Evolutionary conservation across 441 rosid species (phyloP), one percentile per base, ranked within the genome.

Genomic region (Flueggea neowawraea): DNA sequence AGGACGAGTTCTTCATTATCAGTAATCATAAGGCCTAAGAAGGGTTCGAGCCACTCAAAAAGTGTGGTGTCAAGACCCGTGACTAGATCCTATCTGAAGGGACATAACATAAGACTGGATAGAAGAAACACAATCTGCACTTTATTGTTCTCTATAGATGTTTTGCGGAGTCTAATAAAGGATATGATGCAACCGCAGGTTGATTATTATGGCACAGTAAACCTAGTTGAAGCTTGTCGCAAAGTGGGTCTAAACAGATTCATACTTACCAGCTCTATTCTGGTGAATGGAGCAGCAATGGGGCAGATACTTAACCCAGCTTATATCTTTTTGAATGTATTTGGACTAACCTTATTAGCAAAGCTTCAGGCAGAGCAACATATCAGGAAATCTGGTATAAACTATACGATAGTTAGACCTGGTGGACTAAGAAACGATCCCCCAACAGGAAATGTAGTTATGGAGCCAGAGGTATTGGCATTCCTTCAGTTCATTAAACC

Each of bases 281-380:
- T 92, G 73, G 98, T 92, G 48, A 90, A 92, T 39, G 94, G 96
- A 74, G 98, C 98, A 41, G 93, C 96, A 63, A 87, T 86, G 93
- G 98, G 97, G 49, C 98, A 92, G 76, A 69, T 92, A 55, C 67
- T 90, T 3, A 92, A 92, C 79, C 97, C 96, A 0, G 96, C 97
- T 65, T 89, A 88, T 78, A 67, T 92, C 61, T 86, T 93, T 62
- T 89, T 93, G 64, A 93, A 90, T 59, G 75, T 88, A 54, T 84
- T 86, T 41, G 94, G 98, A 54, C 83, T 90, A 55, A 88, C 92
- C 75, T 78, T 92, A 50, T 52, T 90, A 13, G 97, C 98, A 0
- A 92, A 92, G 86, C 97, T 90, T 71, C 96, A 90, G 70, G 98
- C 94, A 5, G 97, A 89, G 87, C 79, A 81, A 55, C 76, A 82